Conservation (phyloP, 345 rosid genomes). For the Linum lewisii region DNA sequence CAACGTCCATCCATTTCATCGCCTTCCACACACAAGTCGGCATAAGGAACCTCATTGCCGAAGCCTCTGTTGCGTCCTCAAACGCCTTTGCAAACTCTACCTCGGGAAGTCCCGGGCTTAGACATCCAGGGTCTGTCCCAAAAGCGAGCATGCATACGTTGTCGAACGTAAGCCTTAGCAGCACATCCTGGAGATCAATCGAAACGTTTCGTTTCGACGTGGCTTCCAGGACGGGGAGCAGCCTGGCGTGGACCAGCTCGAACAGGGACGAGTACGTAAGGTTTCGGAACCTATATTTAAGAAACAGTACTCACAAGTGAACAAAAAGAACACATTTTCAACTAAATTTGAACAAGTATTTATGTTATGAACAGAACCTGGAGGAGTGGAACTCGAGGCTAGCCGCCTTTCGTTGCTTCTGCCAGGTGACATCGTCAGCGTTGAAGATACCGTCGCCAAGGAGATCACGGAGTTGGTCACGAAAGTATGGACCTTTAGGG, state of each 20-base stretch:
- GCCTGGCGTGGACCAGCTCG: constrained; percentile 70
- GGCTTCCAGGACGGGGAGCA: constrained; percentile 54
- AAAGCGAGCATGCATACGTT: constrained; percentile 92
- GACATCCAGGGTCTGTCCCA: constrained; percentile 89
- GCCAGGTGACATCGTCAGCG: constrained; percentile 86
- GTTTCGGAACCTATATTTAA: constrained; percentile 36
- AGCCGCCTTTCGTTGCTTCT: constrained; percentile 70
- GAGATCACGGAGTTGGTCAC: constrained; percentile 59
- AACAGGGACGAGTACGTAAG: constrained; percentile 52
- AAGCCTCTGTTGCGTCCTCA: constrained; percentile 82
- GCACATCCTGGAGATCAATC: constrained; percentile 75
- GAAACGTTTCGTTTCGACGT: constrained; percentile 23
- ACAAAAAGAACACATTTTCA: too few relatives aligned
- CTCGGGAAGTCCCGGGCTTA: constrained; percentile 44
- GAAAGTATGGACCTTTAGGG: constrained; percentile 79
- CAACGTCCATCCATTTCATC: constrained; percentile 55
- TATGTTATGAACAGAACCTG: constrained; percentile 3
- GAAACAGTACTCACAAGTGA: too few relatives aligned
- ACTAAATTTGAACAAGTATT: too few relatives aligned
- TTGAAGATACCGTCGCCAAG: constrained; percentile 85
- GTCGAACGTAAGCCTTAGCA: constrained; percentile 74
- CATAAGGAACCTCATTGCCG: constrained; percentile 51
- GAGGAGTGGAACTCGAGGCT: constrained; percentile 93
- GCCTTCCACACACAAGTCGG: constrained; percentile 82
- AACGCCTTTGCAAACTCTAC: constrained; percentile 82